Percentiles rank a stretch among this genome's conserved stretches.
phyloP scores from a whole-genome alignment of 2,329 filamentous ascomycete species.

The Venturia oleaginea region DNA sequence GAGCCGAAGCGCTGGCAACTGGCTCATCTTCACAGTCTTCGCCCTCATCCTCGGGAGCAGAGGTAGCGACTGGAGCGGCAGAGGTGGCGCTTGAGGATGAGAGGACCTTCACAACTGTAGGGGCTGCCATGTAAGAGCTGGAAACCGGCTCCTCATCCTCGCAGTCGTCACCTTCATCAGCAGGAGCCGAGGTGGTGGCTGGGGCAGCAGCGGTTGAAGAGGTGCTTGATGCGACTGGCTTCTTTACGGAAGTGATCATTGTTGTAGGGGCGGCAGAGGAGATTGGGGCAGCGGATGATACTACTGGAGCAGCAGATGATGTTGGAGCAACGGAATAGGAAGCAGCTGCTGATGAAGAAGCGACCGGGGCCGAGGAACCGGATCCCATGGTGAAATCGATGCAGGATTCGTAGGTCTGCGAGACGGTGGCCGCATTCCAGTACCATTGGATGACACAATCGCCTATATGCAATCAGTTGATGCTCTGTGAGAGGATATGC shows the following conservation, averaged over 20 bases:
- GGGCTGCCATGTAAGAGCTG: neutral
- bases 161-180: neutral
- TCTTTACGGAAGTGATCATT: neutral
- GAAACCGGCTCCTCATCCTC: neutral
- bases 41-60: neutral
- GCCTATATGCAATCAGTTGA: neutral
- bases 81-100: neutral
- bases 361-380: neutral
- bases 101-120: neutral
- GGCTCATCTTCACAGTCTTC: neutral
- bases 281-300: neutral
- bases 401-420: slow-evolving; percentile 56
- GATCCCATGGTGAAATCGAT: slow-evolving; percentile 46
- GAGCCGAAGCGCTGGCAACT: neutral
- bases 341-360: neutral
- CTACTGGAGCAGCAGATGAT: neutral
- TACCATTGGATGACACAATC: slow-evolving; percentile 52
- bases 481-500: slow-evolving; percentile 8
- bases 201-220: neutral
- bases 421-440: slow-evolving; percentile 47
- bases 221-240: neutral
- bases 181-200: neutral
- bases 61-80: neutral
- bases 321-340: neutral
- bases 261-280: neutral